Evolutionary conservation across 805 yeast species (phyloP).

Genomic region (Lipomyces sp.): DNA sequence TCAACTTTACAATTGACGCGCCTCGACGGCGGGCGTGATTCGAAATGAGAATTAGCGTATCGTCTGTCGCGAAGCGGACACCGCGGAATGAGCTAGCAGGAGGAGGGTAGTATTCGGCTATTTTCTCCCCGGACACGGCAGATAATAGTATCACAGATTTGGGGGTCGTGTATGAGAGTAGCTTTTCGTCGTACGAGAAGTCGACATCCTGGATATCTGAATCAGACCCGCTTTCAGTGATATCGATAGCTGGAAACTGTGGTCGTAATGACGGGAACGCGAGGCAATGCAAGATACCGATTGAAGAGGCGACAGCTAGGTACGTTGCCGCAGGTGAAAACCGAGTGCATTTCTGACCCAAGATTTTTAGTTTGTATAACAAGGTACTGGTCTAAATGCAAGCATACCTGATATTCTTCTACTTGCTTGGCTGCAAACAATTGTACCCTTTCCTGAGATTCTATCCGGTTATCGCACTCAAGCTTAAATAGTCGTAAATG

Average conservation of each 20-base stretch:
- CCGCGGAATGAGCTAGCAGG: constrained; percentile 29
- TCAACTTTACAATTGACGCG: constrained; percentile 27
- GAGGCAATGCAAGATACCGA: constrained; percentile 60
- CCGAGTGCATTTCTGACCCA: constrained; percentile 55
- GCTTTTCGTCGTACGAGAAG: constrained; percentile 68
- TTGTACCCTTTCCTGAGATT: constrained; percentile 54
- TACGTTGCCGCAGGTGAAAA: constrained; percentile 63
- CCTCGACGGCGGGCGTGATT: constrained; percentile 31
- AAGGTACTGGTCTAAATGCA: neutral
- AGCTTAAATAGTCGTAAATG: constrained; percentile 67
- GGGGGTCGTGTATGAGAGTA: constrained; percentile 66
- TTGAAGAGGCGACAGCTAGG: constrained; percentile 72
- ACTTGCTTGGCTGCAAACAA: constrained; percentile 55
- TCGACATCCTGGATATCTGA: constrained; percentile 61
- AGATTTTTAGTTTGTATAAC: too few species aligned
- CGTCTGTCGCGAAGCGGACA: constrained; percentile 24
- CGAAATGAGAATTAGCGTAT: constrained; percentile 20
- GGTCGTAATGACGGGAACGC: constrained; percentile 58
- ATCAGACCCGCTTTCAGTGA: constrained; percentile 46
- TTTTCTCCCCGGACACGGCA: constrained; percentile 52
- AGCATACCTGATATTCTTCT: constrained; percentile 58
- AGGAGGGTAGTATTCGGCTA: constrained; percentile 27
- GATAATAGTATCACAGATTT: constrained; percentile 58
- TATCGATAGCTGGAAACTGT: constrained; percentile 50
- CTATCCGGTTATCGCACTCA: constrained; percentile 46